Conservation (phyloP, 768 basidiomycete genomes). For the Trametes cubensis region DNA sequence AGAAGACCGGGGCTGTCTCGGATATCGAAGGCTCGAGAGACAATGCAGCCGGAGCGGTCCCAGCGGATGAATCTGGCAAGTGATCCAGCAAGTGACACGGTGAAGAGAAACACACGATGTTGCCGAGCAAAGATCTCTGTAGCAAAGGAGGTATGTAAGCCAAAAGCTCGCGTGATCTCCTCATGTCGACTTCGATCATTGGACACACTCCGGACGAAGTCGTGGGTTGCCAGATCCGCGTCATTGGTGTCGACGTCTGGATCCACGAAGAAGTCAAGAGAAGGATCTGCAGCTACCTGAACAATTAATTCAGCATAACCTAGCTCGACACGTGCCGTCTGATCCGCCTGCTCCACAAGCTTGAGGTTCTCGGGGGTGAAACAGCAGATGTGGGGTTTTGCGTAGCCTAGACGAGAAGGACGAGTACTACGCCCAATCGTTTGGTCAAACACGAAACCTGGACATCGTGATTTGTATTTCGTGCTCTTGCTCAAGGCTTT, state of each 20-base stretch:
- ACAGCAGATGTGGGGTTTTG: conserved; percentile 17
- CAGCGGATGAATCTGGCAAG: conserved; percentile 35
- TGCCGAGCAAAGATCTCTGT: conserved; percentile 28
- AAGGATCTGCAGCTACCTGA: not conserved
- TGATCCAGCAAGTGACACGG: conserved; percentile 32
- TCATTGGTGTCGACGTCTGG: not conserved
- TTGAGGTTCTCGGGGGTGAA: not conserved
- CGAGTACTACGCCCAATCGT: not conserved
- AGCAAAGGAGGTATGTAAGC: not conserved
- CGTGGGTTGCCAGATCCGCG: not conserved
- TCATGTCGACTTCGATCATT: not conserved
- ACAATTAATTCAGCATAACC: conserved; percentile 20
- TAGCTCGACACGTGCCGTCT: not conserved
- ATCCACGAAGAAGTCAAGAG: conserved; percentile 17
- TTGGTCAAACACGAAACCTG: conserved; percentile 10
- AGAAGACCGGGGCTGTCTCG: conserved; percentile 24
- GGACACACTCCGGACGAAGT: conserved; percentile 3
- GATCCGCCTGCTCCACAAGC: not conserved
- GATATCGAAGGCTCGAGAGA: conserved; percentile 34
- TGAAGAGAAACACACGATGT: conserved; percentile 34
- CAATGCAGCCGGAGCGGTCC: conserved; percentile 39
- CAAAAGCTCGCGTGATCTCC: not conserved
- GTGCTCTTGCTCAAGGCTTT: not conserved
- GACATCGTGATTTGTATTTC: not conserved
- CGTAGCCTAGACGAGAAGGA: not conserved